Base-by-base conservation (phyloP, 805 yeast genomes). In the Yamadazyma endophytica region DNA sequence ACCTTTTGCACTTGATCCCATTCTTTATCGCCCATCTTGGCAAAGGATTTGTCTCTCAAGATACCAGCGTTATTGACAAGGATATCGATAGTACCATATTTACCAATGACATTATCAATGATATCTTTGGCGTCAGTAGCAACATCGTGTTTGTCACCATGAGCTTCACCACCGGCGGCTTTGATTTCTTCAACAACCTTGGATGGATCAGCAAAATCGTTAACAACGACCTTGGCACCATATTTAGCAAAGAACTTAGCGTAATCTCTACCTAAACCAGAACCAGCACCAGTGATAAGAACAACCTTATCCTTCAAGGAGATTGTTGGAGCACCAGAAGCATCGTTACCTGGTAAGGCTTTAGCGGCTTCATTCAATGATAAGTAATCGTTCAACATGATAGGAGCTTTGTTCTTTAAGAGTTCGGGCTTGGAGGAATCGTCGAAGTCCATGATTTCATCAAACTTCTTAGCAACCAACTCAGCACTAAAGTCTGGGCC, bases 31-130 rank as follows among this genome's bases (percentile, higher is more conserved):
- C 84, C 62, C 87, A 90, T 81, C 56, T 90, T 89, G 30, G 71
- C 67, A 52, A 90, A 85, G 4, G 96, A 84, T 52, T 77, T 77
- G 69, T 92, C 97, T 50, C 97, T 73, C 50, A 90, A 68, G 37
- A 90, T 86, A 38, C 98, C 98, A 11, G 98, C 98, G 55, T 90
- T 90, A 65, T 90, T 90, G 39, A 90, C 70, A 43, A 90, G 71
- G 6, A 86, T 74, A 60, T 90, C 96, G 36, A 90, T 80, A 26
- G 82, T 72, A 21, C 97, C 97, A 61, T 76, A 90, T 35, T 69
- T 68, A 43, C 74, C 74, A 33, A 88, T 39, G 12, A 95, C 96
- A 24, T 83, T 78, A 56, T 84, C 71, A 37, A 90, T 75, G 44
- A 90, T 84, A 20, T 73, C 73, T 31, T 76, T 76, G 26, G 95